phyloP scores from a whole-genome alignment of 352 stramenopile species.

The Elongisporangium anandrum region DNA sequence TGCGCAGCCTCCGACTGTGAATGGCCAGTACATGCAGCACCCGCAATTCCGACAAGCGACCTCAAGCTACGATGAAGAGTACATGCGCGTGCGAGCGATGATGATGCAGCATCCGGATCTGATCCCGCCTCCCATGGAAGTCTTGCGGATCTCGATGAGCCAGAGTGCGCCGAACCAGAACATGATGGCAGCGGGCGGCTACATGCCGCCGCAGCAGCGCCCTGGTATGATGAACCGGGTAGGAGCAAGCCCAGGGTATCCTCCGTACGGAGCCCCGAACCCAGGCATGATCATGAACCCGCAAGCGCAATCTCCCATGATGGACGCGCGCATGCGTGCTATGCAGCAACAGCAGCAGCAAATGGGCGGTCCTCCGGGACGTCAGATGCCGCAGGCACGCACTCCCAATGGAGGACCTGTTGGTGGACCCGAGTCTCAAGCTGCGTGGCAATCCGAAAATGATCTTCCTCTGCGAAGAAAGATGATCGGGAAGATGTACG shows the following conservation, averaged over 20 bases:
- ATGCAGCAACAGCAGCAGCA: slow-evolving; percentile 24
- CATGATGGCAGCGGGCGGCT: slow-evolving; percentile 46
- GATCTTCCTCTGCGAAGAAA: slow-evolving; percentile 81
- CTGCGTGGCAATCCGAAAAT: slow-evolving; percentile 86
- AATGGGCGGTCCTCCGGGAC: slow-evolving; percentile 19
- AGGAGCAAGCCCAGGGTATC: slow-evolving; percentile 33
- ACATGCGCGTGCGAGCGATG: slow-evolving; percentile 85
- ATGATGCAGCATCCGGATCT: slow-evolving; percentile 86
- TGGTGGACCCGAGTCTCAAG: slow-evolving; percentile 41
- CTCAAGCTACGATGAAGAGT: slow-evolving; percentile 83
- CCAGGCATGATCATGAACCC: slow-evolving; percentile 67
- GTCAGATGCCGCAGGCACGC: slow-evolving; percentile 41
- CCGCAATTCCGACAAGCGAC: slow-evolving; percentile 55
- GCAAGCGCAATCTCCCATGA: slow-evolving; percentile 26
- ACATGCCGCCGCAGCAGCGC: slow-evolving; percentile 56
- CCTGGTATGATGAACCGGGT: slow-evolving; percentile 48
- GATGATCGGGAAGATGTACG: slow-evolving; percentile 91
- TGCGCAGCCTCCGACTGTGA: slow-evolving; percentile 24
- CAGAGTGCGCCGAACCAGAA: slow-evolving; percentile 53
- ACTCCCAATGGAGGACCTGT: slow-evolving; percentile 29
- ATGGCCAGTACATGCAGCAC: slow-evolving; percentile 57
- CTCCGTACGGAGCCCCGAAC: slow-evolving; percentile 50
- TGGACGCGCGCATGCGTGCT: slow-evolving; percentile 40
- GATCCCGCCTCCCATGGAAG: slow-evolving; percentile 84
- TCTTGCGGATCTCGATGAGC: slow-evolving; percentile 82